These are phyloP conservation scores for Cladosporium austrohemisphaericum DNA, from an alignment of 2,329 filamentous ascomycete genomes.

Conservation along the genomic window DNA sequence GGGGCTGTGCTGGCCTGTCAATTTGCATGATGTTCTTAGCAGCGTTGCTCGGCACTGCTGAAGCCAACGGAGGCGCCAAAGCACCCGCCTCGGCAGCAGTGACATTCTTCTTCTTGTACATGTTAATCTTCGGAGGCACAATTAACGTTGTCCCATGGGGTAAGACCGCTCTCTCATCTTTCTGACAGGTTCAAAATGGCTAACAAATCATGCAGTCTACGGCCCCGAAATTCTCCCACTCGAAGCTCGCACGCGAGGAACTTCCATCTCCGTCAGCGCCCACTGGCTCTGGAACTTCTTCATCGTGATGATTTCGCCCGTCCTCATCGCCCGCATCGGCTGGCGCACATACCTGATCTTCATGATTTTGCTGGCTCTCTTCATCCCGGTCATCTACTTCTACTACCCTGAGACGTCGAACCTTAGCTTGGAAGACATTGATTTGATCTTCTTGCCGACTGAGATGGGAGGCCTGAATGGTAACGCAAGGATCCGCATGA, in stretches of 20 bases:
- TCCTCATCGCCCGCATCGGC: slow-evolving; percentile 43
- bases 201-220: slow-evolving; percentile 33
- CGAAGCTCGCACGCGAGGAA: slow-evolving; percentile 46
- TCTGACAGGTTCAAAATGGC: not conserved
- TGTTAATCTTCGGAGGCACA: slow-evolving; percentile 26
- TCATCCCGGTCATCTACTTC: slow-evolving; percentile 25
- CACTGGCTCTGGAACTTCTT: slow-evolving; percentile 51
- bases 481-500: slow-evolving; percentile 10
- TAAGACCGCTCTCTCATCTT: slow-evolving; percentile 2
- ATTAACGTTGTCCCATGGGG: slow-evolving; percentile 26
- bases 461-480: slow-evolving; percentile 9
- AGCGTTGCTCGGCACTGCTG: slow-evolving; percentile 39
- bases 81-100: slow-evolving; percentile 42
- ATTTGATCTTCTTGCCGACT: slow-evolving; percentile 27
- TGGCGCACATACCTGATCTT: slow-evolving; percentile 52
- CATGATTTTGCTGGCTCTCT: slow-evolving; percentile 27
- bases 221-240: slow-evolving; percentile 49
- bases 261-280: slow-evolving; percentile 40
- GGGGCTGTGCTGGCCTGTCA: slow-evolving; percentile 21
- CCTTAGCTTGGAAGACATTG: slow-evolving; percentile 33
- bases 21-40: slow-evolving; percentile 37
- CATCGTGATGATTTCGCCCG: slow-evolving; percentile 47
- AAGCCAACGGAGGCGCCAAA: slow-evolving; percentile 25
- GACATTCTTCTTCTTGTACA: slow-evolving; percentile 46
- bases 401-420: slow-evolving; percentile 33